These are phyloP conservation scores for Murraya koenigii DNA, from an alignment of 345 rosid species.

Conservation along the genomic window DNA sequence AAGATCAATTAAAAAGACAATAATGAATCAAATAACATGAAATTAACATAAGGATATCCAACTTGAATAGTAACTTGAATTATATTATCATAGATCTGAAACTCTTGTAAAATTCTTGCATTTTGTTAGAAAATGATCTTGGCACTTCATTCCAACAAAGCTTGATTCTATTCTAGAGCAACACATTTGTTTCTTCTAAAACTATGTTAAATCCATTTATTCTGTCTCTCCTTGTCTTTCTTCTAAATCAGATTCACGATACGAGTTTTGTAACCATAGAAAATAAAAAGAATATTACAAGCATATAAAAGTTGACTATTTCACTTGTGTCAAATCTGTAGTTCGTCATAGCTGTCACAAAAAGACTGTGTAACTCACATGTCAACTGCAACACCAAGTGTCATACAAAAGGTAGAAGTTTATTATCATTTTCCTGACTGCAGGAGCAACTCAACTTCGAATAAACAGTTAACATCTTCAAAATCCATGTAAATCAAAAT, in stretches of 20 bases:
- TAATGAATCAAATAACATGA: neutral
- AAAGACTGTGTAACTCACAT: neutral
- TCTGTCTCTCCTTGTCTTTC: neutral
- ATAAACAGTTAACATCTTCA: neutral
- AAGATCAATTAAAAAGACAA: constrained; percentile 3
- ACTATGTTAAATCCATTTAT: neutral
- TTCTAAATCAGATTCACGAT: neutral
- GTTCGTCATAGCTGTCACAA: neutral
- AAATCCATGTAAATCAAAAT: neutral
- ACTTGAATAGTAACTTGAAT: neutral
- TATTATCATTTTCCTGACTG: neutral
- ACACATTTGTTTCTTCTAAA: neutral
- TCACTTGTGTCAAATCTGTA: neutral
- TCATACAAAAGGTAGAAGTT: neutral
- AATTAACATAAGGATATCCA: neutral
- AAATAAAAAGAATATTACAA: neutral
- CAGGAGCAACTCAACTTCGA: constrained; percentile 9
- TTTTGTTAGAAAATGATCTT: neutral
- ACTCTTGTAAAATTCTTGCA: neutral
- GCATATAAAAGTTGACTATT: neutral
- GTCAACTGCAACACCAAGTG: neutral
- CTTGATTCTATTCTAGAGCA: neutral
- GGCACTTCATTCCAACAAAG: neutral
- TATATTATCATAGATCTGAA: neutral
- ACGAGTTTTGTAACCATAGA: neutral